Evolutionary conservation across 2,329 filamentous ascomycete genomes (phyloP).

Genomic region (Lecanosticta acicola): DNA sequence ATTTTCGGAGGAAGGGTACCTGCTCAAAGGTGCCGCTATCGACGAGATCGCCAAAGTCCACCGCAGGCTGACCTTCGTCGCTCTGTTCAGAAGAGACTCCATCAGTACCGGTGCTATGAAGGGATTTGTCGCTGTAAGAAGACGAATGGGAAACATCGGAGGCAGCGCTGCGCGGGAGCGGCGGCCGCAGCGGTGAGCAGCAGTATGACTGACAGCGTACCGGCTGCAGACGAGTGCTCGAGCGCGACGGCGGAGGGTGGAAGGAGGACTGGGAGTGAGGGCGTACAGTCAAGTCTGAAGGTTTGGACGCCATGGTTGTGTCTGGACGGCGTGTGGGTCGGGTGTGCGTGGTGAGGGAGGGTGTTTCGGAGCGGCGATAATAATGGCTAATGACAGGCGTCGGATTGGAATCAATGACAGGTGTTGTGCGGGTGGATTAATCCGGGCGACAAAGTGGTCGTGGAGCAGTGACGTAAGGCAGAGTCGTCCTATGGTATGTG

Average conservation of each 20-base stretch:
- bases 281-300: constrained; percentile 24
- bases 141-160: constrained; percentile 3
- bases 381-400: background rate
- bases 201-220: constrained; percentile 12
- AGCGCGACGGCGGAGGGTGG: constrained; percentile 4
- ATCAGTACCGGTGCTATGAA: constrained; percentile 23
- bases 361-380: background rate
- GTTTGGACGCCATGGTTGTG: constrained; percentile 19
- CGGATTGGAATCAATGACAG: no score
- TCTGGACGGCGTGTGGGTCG: background rate
- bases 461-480: background rate
- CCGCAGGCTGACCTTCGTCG: constrained; percentile 45
- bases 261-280: constrained; percentile 12
- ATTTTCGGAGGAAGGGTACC: constrained; percentile 24
- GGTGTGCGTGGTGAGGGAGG: background rate
- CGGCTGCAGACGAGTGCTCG: background rate
- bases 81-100: constrained; percentile 29
- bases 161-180: constrained; percentile 16
- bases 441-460: no score
- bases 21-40: constrained; percentile 80
- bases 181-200: constrained; percentile 15
- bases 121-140: constrained; percentile 8
- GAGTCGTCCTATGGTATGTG: background rate
- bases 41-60: constrained; percentile 67
- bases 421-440: no score